These are phyloP conservation scores for Phytophthora colocasiae DNA, from an alignment of 352 stramenopile genomes.

Conservation along the genomic window DNA sequence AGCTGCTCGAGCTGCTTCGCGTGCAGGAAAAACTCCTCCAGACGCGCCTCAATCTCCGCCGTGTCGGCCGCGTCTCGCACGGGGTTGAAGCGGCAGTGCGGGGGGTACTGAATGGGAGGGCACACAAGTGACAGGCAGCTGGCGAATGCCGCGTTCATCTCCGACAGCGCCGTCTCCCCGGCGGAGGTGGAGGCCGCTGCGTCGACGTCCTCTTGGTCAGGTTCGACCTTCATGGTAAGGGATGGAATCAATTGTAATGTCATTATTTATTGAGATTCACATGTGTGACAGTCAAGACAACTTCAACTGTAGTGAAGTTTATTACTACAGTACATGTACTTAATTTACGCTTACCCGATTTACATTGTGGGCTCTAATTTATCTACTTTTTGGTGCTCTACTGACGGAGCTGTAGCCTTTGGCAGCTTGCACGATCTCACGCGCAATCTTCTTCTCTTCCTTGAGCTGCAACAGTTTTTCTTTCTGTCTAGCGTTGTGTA, in stretches of 20 bases:
- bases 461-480: slow-evolving; percentile 90
- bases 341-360: slow-evolving; percentile 19
- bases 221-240: slow-evolving; percentile 43
- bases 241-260: not conserved
- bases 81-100: slow-evolving; percentile 85
- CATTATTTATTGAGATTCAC: too few species aligned
- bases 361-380: slow-evolving; percentile 23
- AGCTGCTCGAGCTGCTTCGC: slow-evolving; percentile 86
- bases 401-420: slow-evolving; percentile 64
- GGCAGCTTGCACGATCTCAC: slow-evolving; percentile 85
- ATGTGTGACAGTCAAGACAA: too few species aligned
- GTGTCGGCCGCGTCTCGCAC: slow-evolving; percentile 84
- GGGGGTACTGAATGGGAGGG: slow-evolving; percentile 83
- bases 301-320: not conserved
- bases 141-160: slow-evolving; percentile 83
- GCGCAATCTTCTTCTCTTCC: slow-evolving; percentile 87
- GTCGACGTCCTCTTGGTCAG: slow-evolving; percentile 3
- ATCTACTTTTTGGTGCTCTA: slow-evolving; percentile 31
- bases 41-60: slow-evolving; percentile 67
- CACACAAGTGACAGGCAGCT: slow-evolving; percentile 80
- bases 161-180: slow-evolving; percentile 52
- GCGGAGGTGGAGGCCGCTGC: slow-evolving; percentile 17
- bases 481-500: slow-evolving; percentile 79
- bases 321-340: too few species aligned
- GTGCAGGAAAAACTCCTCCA: slow-evolving; percentile 83